phyloP scores from a whole-genome alignment of 1,139 yeast genomes.

The Sugiyamaella japonica region DNA sequence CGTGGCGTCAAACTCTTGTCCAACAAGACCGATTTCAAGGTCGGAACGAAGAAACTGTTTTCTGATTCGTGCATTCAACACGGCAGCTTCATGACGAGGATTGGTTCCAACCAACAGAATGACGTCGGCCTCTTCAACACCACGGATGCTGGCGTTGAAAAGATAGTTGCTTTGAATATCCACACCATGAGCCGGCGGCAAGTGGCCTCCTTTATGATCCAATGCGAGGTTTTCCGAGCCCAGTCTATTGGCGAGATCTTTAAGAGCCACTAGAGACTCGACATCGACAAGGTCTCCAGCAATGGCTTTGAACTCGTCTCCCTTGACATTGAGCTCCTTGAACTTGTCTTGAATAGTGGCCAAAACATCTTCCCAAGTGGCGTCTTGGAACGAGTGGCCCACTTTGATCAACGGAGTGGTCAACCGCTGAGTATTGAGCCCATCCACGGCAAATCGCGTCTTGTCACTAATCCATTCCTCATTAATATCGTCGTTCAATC shows the following conservation, averaged over 20 bases:
- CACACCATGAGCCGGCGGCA: conserved; percentile 66
- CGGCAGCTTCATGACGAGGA: conserved; percentile 92
- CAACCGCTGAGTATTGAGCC: conserved; percentile 81
- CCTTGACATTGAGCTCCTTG: conserved; percentile 57
- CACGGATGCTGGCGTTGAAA: conserved; percentile 77
- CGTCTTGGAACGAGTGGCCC: conserved; percentile 69
- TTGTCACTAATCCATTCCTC: conserved; percentile 94
- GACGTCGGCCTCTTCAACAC: conserved; percentile 80
- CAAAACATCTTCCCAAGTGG: conserved; percentile 88
- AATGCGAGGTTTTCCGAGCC: conserved; percentile 82
- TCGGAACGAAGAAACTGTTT: conserved; percentile 75
- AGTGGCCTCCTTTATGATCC: conserved; percentile 57
- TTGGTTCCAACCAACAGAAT: conserved; percentile 79
- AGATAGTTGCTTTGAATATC: conserved; percentile 79
- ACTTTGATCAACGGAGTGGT: conserved; percentile 77
- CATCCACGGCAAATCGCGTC: conserved; percentile 83
- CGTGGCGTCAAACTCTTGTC: conserved; percentile 76
- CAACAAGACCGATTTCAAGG: conserved; percentile 66
- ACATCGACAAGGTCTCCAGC: conserved; percentile 84
- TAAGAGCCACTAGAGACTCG: conserved; percentile 77
- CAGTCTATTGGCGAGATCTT: conserved; percentile 72
- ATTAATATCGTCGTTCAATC: conserved; percentile 82
- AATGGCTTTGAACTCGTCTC: conserved; percentile 74
- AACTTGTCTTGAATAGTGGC: conserved; percentile 67
- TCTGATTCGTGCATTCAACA: conserved; percentile 80